Evolutionary conservation across 73 alveolate species (phyloP), one percentile per base, ranked within the genome.

Genomic region (Symbiodinium natans): DNA sequence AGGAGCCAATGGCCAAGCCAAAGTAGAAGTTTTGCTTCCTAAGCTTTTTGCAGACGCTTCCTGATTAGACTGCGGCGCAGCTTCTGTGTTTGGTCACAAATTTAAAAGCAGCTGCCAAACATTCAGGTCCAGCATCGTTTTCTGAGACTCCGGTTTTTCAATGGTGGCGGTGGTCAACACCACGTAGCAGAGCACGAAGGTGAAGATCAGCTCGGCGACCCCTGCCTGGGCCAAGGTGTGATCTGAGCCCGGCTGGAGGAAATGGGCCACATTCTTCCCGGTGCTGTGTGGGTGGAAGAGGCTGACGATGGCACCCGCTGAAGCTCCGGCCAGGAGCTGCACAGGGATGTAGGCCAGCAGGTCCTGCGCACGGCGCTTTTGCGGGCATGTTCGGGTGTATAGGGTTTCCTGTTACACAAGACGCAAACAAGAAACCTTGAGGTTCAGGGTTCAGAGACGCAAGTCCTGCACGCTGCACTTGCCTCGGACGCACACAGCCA

Each of bases 1-100:
- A 75, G 48, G 46, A 36, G 86, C 86, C 86, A 13, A 33, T 75
- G 7, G 86, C 86, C 27, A 75, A 38, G n/a, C 86, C 86, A n/a
- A 75, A 75, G 43, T 75, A 75, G 77, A 63, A 63, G 77, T 63
- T 63, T 34, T 63, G 77, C 77, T 63, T 63, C 34, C 36, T 63
- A 15, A 27, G 77, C 77, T 63, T 52, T n/a, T n/a, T n/a, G n/a
- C n/a, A n/a, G n/a, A 13, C 59, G 59, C 6, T 46, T 46, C 59
- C 59, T 46, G 59, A 13, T 6, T 46, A 9, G 59, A n/a, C 59
- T 46, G 59, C 21, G 6, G 13, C 59, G 59, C 21, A 46, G 13
- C 59, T 46, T n/a, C n/a, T n/a, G n/a, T n/a, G n/a, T n/a, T n/a
- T n/a, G n/a, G n/a, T n/a, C n/a, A n/a, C n/a, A n/a, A n/a, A n/a